These are phyloP conservation scores for Dactylellina sp. DNA, from an alignment of 2,329 filamentous ascomycete species.

Conservation along the genomic window DNA sequence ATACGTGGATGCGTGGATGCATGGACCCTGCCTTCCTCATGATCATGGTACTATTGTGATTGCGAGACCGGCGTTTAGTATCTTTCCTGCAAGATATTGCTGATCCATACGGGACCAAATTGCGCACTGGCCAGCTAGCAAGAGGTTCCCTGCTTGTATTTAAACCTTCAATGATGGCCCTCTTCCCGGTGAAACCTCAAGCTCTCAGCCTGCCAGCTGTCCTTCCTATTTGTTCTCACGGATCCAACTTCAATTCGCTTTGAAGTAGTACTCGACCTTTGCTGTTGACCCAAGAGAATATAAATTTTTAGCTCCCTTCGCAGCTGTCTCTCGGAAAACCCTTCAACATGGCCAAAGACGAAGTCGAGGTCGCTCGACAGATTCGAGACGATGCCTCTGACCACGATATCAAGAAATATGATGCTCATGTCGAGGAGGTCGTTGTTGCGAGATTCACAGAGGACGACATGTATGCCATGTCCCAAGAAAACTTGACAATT, in stretches of 20 bases:
- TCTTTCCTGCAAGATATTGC: constrained; percentile 23
- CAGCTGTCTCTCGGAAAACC: constrained; percentile 5
- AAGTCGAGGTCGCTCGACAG: constrained; percentile 59
- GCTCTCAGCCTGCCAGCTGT: constrained; percentile 36
- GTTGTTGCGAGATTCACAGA: constrained; percentile 66
- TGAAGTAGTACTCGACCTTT: constrained; percentile 36
- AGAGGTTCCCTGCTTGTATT: constrained; percentile 45
- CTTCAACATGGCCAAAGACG: constrained; percentile 52
- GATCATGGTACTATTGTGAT: constrained; percentile 30
- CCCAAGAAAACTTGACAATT: constrained; percentile 64
- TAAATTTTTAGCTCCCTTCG: background rate
- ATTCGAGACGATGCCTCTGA: constrained; percentile 62
- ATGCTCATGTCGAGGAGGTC: constrained; percentile 65
- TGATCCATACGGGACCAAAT: constrained; percentile 32
- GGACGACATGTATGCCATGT: constrained; percentile 66
- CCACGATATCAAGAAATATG: constrained; percentile 59
- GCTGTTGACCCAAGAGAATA: constrained; percentile 18
- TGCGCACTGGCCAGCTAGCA: constrained; percentile 17
- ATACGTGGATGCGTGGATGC: constrained; percentile 33
- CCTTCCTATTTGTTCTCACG: constrained; percentile 18
- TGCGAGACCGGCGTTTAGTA: constrained; percentile 22
- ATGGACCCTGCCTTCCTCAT: constrained; percentile 41
- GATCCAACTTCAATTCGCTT: constrained; percentile 44
- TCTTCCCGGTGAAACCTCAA: constrained; percentile 24
- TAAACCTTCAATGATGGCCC: constrained; percentile 21